phyloP scores from a whole-genome alignment of 257 asterid genomes.

The Nicotiana knightiana region DNA sequence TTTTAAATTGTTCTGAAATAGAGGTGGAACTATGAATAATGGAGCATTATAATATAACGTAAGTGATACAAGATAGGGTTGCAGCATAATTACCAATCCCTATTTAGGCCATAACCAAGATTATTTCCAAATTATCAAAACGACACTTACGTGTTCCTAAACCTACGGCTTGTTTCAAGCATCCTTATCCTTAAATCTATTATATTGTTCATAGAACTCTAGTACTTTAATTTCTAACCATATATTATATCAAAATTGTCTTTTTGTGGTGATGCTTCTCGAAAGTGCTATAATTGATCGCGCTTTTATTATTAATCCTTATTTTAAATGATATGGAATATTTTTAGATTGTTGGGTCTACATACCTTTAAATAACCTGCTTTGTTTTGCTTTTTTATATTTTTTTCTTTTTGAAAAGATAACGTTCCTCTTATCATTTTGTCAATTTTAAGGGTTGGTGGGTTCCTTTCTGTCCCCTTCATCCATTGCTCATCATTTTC shows the following conservation, averaged over 20 bases:
- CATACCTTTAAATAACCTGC: not conserved
- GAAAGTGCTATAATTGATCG: not conserved
- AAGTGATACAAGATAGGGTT: not conserved
- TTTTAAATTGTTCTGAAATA: too few relatives aligned
- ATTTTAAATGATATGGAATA: not conserved
- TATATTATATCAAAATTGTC: too few relatives aligned
- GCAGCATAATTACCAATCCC: not conserved
- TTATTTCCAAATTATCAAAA: not conserved
- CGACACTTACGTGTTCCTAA: not conserved
- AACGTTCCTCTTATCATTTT: not conserved
- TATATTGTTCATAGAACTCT: not conserved
- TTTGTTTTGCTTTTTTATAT: not conserved
- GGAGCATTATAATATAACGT: too few relatives aligned
- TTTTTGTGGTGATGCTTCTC: not conserved
- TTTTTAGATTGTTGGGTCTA: not conserved
- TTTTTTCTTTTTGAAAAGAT: not conserved
- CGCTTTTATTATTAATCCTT: not conserved
- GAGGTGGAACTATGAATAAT: too few relatives aligned
- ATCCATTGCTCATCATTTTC: not conserved
- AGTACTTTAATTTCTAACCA: not conserved
- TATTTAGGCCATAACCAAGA: not conserved
- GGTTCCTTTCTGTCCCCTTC: not conserved
- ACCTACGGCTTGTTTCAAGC: not conserved
- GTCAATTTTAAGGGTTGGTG: not conserved
- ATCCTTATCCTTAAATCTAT: constrained; percentile 1